phyloP scores from a whole-genome alignment of 2,329 filamentous ascomycete genomes.

The Arthroderma sp. region DNA sequence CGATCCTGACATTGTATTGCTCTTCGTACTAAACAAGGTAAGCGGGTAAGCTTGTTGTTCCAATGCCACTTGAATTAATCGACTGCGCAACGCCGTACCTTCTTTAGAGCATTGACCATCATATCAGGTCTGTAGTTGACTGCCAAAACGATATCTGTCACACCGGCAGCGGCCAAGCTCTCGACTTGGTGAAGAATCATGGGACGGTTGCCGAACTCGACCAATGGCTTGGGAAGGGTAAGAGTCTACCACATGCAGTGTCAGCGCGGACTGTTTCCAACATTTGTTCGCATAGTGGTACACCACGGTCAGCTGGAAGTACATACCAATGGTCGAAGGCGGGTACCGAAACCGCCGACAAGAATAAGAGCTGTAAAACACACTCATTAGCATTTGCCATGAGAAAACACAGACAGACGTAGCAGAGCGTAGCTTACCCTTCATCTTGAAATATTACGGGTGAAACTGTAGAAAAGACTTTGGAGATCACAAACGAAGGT shows the following conservation, averaged over 20 bases:
- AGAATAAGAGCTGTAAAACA: constrained; percentile 71
- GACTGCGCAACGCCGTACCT: constrained; percentile 40
- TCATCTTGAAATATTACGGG: constrained; percentile 22
- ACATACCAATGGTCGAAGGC: constrained; percentile 85
- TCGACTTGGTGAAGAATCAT: constrained; percentile 99
- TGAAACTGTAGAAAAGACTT: no score
- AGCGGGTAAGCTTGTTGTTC: not conserved
- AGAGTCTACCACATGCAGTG: constrained; percentile 56
- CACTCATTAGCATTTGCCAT: constrained; percentile 11
- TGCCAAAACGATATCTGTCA: constrained; percentile 93
- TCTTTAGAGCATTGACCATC: constrained; percentile 86
- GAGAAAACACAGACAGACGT: not conserved
- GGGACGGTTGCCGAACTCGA: constrained; percentile 97
- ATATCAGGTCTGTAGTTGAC: constrained; percentile 98
- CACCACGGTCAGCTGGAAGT: constrained; percentile 8
- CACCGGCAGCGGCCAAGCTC: constrained; percentile 80
- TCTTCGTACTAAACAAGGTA: constrained; percentile 57
- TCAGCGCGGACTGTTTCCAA: constrained; percentile 1
- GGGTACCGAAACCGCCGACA: constrained; percentile 96
- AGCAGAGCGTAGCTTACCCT: constrained; percentile 24
- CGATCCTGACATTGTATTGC: constrained; percentile 85
- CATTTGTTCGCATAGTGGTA: not conserved
- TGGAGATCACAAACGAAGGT: no score
- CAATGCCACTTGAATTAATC: not conserved
- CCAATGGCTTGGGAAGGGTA: constrained; percentile 90